These are phyloP conservation scores for Emmonsiellopsis sp. DNA, from an alignment of 2,329 filamentous ascomycete species.

Conservation along the genomic window DNA sequence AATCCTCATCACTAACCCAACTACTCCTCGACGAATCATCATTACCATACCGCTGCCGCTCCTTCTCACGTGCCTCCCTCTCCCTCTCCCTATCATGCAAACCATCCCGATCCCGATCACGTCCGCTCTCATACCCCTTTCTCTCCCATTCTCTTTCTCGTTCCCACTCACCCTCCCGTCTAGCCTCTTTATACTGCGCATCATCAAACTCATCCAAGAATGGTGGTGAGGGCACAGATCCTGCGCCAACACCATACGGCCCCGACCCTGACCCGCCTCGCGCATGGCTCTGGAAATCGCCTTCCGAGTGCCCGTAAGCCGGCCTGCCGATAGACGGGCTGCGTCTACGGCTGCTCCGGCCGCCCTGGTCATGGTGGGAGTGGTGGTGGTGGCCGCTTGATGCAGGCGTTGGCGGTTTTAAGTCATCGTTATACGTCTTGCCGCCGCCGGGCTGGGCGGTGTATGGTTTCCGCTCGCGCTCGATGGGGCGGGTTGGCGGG, in stretches of 20 bases:
- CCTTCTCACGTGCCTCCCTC: constrained; percentile 20
- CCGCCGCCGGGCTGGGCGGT: constrained; percentile 50
- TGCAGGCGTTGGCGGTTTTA: neutral
- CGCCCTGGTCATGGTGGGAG: neutral
- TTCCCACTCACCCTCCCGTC: neutral
- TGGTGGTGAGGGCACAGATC: neutral
- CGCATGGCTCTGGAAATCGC: neutral
- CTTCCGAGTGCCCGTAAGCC: neutral
- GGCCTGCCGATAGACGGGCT: neutral
- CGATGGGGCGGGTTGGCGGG: constrained; percentile 44
- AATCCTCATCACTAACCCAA: constrained; percentile 29
- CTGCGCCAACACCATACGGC: neutral
- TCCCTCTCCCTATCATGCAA: neutral
- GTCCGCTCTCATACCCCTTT: constrained; percentile 4
- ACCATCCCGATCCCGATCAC: constrained; percentile 5
- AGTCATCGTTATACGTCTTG: constrained; percentile 45
- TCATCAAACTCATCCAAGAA: neutral
- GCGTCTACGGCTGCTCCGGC: neutral
- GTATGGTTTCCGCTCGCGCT: constrained; percentile 59
- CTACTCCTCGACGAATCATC: constrained; percentile 19
- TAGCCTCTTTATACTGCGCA: neutral
- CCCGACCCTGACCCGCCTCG: neutral
- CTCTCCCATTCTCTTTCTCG: neutral
- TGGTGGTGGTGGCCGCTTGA: neutral
- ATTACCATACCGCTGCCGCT: constrained; percentile 16